phyloP scores from a whole-genome alignment of 805 yeast species.

The Lipomyces sp. region DNA sequence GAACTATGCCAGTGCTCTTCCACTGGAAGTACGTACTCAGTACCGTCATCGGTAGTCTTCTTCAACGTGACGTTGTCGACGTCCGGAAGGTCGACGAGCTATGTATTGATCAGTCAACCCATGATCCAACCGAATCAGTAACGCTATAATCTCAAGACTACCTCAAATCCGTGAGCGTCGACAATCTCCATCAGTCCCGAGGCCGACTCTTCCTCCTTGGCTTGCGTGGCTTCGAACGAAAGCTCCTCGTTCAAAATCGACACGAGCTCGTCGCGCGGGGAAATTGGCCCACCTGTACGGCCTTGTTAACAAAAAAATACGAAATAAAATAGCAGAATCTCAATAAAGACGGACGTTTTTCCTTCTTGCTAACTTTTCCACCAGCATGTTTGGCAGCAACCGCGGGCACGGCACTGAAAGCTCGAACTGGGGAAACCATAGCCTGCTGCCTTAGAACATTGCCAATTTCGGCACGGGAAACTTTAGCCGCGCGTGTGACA shows the following conservation, averaged over 20 bases:
- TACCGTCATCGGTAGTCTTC: constrained; percentile 6
- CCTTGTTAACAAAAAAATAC: neutral
- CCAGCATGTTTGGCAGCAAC: neutral
- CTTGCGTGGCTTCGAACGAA: constrained; percentile 21
- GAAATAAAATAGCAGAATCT: neutral
- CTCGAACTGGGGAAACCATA: constrained; percentile 5
- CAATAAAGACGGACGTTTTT: neutral
- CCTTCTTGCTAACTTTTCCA: constrained; percentile 10
- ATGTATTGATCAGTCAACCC: neutral
- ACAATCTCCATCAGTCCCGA: constrained; percentile 4
- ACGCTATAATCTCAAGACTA: neutral
- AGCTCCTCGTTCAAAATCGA: constrained; percentile 19
- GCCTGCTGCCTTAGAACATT: constrained; percentile 7
- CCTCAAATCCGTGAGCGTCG: constrained; percentile 15
- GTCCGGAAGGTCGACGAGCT: constrained; percentile 7
- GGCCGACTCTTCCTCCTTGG: constrained; percentile 13
- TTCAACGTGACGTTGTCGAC: constrained; percentile 12
- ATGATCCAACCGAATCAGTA: neutral
- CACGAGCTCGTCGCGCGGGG: constrained; percentile 13
- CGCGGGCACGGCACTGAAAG: constrained; percentile 16
- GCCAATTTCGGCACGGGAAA: constrained; percentile 1
- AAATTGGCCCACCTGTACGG: neutral
- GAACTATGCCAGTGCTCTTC: neutral
- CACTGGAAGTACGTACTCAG: constrained; percentile 3
- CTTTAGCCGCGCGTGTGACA: constrained; percentile 9